Conservation (phyloP, 2,329 filamentous ascomycete species). For the Penicillium sp. region DNA sequence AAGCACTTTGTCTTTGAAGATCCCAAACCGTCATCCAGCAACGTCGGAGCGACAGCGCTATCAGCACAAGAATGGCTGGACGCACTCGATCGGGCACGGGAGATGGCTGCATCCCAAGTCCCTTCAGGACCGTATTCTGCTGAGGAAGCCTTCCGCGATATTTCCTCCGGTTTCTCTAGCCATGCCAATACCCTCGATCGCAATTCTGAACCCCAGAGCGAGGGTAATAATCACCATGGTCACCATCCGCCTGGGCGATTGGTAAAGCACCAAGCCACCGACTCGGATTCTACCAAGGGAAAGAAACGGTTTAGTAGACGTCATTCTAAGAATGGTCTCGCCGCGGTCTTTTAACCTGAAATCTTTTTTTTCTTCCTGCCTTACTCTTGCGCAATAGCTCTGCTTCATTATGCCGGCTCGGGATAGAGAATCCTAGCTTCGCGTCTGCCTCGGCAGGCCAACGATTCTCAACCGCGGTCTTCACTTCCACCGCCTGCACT, state of each 20-base stretch:
- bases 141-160: constrained; percentile 62
- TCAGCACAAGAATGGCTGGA: constrained; percentile 90
- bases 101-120: constrained; percentile 72
- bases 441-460: too few relatives aligned
- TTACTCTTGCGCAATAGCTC: neutral
- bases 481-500: neutral
- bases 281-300: constrained; percentile 52
- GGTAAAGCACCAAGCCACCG: constrained; percentile 41
- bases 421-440: too few relatives aligned
- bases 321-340: constrained; percentile 89
- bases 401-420: neutral
- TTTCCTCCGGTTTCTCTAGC: constrained; percentile 68
- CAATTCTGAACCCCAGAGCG: constrained; percentile 36
- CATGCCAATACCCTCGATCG: constrained; percentile 44
- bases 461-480: constrained; percentile 1
- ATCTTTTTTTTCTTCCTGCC: neutral
- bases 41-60: constrained; percentile 58
- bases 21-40: constrained; percentile 63
- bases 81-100: constrained; percentile 75
- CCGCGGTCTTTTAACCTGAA: constrained; percentile 66
- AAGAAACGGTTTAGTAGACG: constrained; percentile 76
- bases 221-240: constrained; percentile 21
- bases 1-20: constrained; percentile 93
- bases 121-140: constrained; percentile 59
- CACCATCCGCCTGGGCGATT: constrained; percentile 44